phyloP scores from a whole-genome alignment of 1,284 basidiomycete genomes.

The Puccinia coronata region DNA sequence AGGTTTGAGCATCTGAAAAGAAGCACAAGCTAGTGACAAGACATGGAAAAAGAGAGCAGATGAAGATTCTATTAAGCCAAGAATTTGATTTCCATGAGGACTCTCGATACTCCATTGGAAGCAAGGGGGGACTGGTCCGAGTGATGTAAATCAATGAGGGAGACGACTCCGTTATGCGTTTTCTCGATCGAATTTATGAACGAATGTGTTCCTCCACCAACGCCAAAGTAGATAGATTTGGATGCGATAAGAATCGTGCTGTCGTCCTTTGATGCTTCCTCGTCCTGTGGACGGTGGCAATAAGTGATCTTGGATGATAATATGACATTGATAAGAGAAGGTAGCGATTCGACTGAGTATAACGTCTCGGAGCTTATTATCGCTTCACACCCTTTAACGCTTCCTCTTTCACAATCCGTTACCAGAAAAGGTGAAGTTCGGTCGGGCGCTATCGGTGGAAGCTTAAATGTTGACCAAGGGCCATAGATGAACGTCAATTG shows the following conservation, averaged over 20 bases:
- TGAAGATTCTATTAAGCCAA: neutral
- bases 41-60: neutral
- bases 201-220: conserved; percentile 81
- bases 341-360: conserved; percentile 72
- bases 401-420: neutral
- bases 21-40: neutral
- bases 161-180: neutral
- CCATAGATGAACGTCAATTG: conserved; percentile 76
- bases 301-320: neutral
- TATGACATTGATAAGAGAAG: conserved; percentile 66
- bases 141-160: neutral
- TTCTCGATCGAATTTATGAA: conserved; percentile 67
- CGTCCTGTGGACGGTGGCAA: conserved; percentile 39
- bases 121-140: no score
- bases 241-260: conserved; percentile 64
- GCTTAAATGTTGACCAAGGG: conserved; percentile 66
- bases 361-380: conserved; percentile 91
- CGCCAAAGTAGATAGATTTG: conserved; percentile 94
- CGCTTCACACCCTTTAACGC: conserved; percentile 65
- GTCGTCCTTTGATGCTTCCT: neutral
- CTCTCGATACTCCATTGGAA: conserved; percentile 13
- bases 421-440: no score
- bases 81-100: conserved; percentile 28
- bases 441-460: neutral
- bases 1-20: no score